Base-by-base conservation (phyloP, 179 eudicot species). In the Camellia oleifera region DNA sequence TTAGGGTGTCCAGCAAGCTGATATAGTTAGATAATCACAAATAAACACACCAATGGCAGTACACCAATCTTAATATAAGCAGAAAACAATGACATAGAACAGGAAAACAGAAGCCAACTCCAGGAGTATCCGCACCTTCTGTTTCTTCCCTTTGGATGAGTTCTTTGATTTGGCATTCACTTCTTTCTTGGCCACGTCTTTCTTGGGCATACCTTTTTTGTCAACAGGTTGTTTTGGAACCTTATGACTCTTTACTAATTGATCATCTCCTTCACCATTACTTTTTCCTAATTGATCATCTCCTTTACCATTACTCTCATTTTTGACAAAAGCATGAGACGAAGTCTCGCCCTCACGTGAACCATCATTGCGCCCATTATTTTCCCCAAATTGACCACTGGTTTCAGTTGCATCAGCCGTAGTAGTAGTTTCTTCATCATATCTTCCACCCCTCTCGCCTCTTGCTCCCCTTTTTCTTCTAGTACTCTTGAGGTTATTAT, bases 401-500 rank as follows among this genome's bases (percentile, higher is more conserved):
- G 17, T 66, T 78, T 78, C 82, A 67, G 68, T 76, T 42, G 50
- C 79, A 82, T 79, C 74, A 62, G 84, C 79, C 58, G 77, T 80
- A 20, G 66, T 80, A 20, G 66, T 69, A 52, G 85, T 75, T 83
- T 87, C 91, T 67, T 85, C 91, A 61, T 88, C 89, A 46, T 17
- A 46, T 66, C 50, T 80, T 83, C 81, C 85, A 60, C 85, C 87
- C 78, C 81, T 91, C 58, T 83, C 90, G 79, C 87, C 88, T 83
- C 87, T 88, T 65, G 91, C 88, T 82, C 96, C 84, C 82, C 89
- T 90, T 48, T 89, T 92, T 85, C 89, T 92, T 85, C 89, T 89
- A 40, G 88, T 83, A 50, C 84, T 86, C 82, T 92, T 95, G 69
- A 74, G 78, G 26, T 92, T 89, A 82, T 94, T 88, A 79, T 90